phyloP scores from a whole-genome alignment of 495 filamentous ascomycete species.

The Hypoxylon rickii region DNA sequence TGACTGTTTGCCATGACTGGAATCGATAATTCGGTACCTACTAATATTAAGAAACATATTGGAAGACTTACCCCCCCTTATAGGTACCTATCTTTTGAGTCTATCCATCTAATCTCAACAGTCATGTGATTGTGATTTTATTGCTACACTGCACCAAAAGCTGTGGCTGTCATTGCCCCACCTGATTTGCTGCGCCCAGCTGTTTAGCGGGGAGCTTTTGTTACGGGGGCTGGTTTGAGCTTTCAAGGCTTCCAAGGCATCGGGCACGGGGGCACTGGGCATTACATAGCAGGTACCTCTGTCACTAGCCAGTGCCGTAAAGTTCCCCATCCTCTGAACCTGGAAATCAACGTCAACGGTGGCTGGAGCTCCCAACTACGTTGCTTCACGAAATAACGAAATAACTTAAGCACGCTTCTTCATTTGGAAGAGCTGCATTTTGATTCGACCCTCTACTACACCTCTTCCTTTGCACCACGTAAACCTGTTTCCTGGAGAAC shows the following conservation, averaged over 20 bases:
- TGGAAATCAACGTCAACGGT: slow-evolving; percentile 32
- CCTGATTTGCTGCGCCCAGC: slow-evolving; percentile 23
- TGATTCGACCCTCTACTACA: not conserved
- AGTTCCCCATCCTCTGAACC: too few relatives aligned
- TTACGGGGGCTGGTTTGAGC: slow-evolving; percentile 22
- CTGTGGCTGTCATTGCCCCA: slow-evolving; percentile 27
- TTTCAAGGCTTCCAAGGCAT: too few relatives aligned
- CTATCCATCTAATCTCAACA: slow-evolving; percentile 1
- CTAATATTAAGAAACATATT: too few relatives aligned
- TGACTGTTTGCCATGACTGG: too few relatives aligned
- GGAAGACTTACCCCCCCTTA: too few relatives aligned
- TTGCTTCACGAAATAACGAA: slow-evolving; percentile 15
- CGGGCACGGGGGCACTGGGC: too few relatives aligned
- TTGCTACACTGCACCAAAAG: too few relatives aligned
- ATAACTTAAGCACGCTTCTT: slow-evolving; percentile 21
- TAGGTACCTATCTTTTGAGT: too few relatives aligned
- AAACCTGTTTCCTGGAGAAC: slow-evolving; percentile 16
- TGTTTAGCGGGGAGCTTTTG: slow-evolving; percentile 23
- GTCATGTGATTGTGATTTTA: slow-evolving; percentile 31
- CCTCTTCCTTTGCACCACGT: slow-evolving; percentile 11
- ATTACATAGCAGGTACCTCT: too few relatives aligned
- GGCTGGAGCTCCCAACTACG: slow-evolving; percentile 32
- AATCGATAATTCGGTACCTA: too few relatives aligned
- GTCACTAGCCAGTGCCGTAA: too few relatives aligned
- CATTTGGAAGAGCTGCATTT: slow-evolving; percentile 14